Conservation (phyloP, 176 grass and related monocot species). For the Aegilops bicornis region DNA sequence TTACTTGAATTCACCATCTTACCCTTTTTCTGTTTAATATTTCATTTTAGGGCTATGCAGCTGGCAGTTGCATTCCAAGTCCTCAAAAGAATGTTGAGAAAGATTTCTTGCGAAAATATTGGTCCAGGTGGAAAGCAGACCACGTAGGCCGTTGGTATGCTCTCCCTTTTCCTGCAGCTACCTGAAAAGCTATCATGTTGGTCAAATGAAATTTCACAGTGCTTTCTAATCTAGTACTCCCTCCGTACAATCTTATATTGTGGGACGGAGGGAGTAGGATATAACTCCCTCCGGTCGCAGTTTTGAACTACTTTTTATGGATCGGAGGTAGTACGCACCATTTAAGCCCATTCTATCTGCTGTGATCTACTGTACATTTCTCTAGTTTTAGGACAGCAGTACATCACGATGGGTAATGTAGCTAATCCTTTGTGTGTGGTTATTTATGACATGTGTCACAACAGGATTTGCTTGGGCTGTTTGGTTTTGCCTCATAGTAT, state of each 20-base stretch:
- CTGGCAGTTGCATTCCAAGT: constrained; percentile 94
- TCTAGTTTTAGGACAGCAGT: not conserved
- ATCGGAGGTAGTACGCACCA: not conserved
- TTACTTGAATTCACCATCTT: not conserved
- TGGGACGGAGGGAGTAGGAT: not conserved
- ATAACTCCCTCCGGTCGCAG: not conserved
- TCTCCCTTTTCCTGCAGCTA: constrained; percentile 33
- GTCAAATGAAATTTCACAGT: constrained; percentile 11
- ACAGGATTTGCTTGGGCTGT: constrained; percentile 1
- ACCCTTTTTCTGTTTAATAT: constrained; percentile 23
- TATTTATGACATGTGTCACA: not conserved
- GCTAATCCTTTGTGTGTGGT: not conserved
- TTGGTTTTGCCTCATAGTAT: not conserved
- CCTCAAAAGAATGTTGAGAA: constrained; percentile 98
- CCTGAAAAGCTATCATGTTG: not conserved
- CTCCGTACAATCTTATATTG: no score
- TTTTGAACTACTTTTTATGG: no score
- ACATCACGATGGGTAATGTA: not conserved
- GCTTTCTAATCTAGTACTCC: not conserved
- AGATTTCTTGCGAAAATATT: constrained; percentile 91
- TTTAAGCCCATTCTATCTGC: not conserved
- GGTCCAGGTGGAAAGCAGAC: constrained; percentile 82
- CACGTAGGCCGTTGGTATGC: constrained; percentile 86
- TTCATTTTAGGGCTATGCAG: constrained; percentile 75
- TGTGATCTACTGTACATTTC: not conserved